Conservation (phyloP, 495 filamentous ascomycete species). For the Lophiotrema nucula region DNA sequence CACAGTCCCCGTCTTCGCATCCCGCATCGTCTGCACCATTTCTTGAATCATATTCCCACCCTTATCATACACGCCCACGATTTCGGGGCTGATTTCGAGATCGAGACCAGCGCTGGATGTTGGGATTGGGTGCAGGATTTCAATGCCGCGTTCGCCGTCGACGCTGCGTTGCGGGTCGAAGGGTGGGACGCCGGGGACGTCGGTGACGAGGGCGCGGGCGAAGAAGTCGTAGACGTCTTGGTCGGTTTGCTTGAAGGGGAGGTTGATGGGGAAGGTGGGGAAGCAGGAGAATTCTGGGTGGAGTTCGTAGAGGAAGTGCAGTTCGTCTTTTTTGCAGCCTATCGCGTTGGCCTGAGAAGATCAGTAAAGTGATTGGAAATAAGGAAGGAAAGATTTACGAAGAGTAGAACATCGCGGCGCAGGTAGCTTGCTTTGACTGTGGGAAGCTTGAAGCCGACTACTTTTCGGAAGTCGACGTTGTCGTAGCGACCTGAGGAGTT, state of each 20-base stretch:
- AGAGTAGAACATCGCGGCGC: conserved; percentile 38
- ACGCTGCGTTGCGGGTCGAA: conserved; percentile 38
- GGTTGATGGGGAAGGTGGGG: conserved; percentile 39
- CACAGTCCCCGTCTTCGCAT: conserved; percentile 33
- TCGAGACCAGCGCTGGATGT: conserved; percentile 32
- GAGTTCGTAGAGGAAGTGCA: conserved; percentile 39
- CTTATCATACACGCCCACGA: conserved; percentile 39
- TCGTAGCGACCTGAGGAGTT: conserved; percentile 36
- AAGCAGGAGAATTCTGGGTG: conserved; percentile 36
- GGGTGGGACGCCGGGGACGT: conserved; percentile 35
- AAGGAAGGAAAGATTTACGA: conserved; percentile 28
- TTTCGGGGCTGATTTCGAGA: conserved; percentile 33
- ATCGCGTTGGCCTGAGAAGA: conserved; percentile 36
- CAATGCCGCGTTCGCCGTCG: conserved; percentile 38
- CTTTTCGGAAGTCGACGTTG: conserved; percentile 39
- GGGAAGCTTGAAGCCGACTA: conserved; percentile 29
- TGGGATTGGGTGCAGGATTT: conserved; percentile 33
- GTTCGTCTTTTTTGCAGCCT: conserved; percentile 35
- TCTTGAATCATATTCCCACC: conserved; percentile 38
- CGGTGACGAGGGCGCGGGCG: conserved; percentile 24
- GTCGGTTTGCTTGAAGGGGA: conserved; percentile 36
- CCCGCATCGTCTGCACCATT: conserved; percentile 28
- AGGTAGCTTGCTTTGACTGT: conserved; percentile 36
- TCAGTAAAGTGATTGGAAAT: not conserved
- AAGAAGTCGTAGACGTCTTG: conserved; percentile 39